Evolutionary conservation across 805 yeast genomes (phyloP).

Genomic region (Saturnispora galanensis): DNA sequence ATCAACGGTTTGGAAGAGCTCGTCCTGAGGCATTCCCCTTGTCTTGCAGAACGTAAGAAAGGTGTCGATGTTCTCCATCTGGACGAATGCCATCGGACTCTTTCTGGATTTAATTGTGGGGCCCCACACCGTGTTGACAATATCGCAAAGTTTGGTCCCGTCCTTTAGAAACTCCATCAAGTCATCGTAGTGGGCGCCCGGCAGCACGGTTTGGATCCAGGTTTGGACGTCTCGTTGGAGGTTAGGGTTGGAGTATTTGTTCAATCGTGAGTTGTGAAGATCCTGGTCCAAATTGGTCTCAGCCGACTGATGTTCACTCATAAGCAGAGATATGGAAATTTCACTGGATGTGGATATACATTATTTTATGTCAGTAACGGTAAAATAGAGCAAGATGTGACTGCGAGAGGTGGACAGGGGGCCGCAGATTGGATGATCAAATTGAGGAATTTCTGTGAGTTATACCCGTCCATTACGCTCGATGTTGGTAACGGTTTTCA

Average conservation of each 20-base stretch:
- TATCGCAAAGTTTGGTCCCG: constrained; percentile 46
- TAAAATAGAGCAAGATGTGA: too few species aligned
- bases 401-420: too few species aligned
- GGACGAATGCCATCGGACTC: constrained; percentile 65
- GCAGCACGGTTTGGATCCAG: constrained; percentile 41
- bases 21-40: constrained; percentile 72
- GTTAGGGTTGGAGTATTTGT: constrained; percentile 36
- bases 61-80: constrained; percentile 78
- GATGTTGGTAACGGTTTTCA: too few species aligned
- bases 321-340: neutral
- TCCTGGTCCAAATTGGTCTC: constrained; percentile 56
- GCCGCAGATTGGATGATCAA: too few species aligned
- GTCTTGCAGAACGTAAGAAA: constrained; percentile 53
- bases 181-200: constrained; percentile 27
- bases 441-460: too few species aligned
- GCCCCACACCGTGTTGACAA: constrained; percentile 34
- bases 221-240: constrained; percentile 28
- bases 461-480: too few species aligned
- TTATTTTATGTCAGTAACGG: too few species aligned
- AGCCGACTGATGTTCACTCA: constrained; percentile 4
- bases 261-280: constrained; percentile 37
- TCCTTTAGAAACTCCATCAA: constrained; percentile 49
- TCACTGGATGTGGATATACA: neutral
- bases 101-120: constrained; percentile 41
- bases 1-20: constrained; percentile 70